Evolutionary conservation across 225 moss, liverwort and hornwort genomes (phyloP).

Genomic region (Lunularia cruciata): DNA sequence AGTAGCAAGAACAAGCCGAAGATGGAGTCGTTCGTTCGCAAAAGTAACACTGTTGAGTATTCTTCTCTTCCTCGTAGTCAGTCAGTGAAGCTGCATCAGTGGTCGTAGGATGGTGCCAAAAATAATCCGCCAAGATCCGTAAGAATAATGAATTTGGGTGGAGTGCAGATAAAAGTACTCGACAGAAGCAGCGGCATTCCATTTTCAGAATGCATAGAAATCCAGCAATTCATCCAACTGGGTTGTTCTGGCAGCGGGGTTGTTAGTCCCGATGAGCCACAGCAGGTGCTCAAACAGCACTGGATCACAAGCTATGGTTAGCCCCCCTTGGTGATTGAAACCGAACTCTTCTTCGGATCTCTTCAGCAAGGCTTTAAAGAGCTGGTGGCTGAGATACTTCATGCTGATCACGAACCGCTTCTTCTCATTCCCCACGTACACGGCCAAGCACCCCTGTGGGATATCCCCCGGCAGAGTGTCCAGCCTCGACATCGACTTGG

Average conservation of each 20-base stretch:
- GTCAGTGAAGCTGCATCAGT: not conserved
- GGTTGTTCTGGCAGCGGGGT: constrained; percentile 14
- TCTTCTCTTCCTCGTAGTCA: no score
- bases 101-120: not conserved
- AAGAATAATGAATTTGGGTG: not conserved
- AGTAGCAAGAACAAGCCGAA: no score
- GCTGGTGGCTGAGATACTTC: constrained; percentile 34
- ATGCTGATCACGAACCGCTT: constrained; percentile 53
- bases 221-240: constrained; percentile 19
- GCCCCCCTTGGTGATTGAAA: constrained; percentile 47
- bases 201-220: constrained; percentile 10
- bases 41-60: no score
- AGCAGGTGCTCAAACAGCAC: constrained; percentile 57
- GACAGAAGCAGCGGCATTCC: no score
- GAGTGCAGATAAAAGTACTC: no score
- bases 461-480: constrained; percentile 37
- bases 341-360: constrained; percentile 73
- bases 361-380: constrained; percentile 46
- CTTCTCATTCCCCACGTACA: constrained; percentile 52
- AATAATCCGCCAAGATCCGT: not conserved
- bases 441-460: constrained; percentile 51
- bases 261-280: constrained; percentile 34
- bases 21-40: no score
- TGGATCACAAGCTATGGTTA: constrained; percentile 50
- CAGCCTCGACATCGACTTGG: constrained; percentile 27